A percentile compares a stretch with the other conserved stretches of the same genome.
These are phyloP conservation scores for Betula pendula DNA, from an alignment of 306 rosid species.

Conservation along the genomic window DNA sequence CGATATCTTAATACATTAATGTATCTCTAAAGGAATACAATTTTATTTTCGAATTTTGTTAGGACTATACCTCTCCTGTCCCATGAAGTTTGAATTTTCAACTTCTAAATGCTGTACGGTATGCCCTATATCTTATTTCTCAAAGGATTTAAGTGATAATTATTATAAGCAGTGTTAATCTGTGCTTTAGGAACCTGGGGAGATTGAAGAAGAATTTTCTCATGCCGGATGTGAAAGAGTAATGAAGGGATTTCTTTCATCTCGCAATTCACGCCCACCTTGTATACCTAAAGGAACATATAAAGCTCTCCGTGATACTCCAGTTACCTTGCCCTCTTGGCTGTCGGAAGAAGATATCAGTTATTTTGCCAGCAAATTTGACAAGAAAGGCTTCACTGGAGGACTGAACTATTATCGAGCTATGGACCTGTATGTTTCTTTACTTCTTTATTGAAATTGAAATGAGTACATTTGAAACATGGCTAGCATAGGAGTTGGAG, in stretches of 20 bases:
- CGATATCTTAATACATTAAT: not conserved
- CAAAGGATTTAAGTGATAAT: slow-evolving; percentile 1
- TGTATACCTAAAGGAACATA: slow-evolving; percentile 55
- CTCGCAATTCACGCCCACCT: slow-evolving; percentile 48
- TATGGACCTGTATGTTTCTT: slow-evolving; percentile 49
- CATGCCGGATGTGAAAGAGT: slow-evolving; percentile 40
- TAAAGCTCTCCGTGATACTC: slow-evolving; percentile 29
- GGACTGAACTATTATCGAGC: slow-evolving; percentile 82
- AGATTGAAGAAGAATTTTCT: slow-evolving; percentile 61
- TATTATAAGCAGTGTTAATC: slow-evolving; percentile 15
- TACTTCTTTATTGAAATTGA: not conserved
- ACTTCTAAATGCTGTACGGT: slow-evolving; percentile 4
- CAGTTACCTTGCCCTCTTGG: slow-evolving; percentile 62
- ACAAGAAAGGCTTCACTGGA: slow-evolving; percentile 68
- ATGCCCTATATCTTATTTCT: not conserved
- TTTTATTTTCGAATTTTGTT: slow-evolving; percentile 6
- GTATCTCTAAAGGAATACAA: not conserved
- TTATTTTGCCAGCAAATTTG: slow-evolving; percentile 54
- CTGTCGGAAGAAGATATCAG: slow-evolving; percentile 67
- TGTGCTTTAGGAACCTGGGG: slow-evolving; percentile 62
- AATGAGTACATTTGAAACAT: slow-evolving; percentile 7
- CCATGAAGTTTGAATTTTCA: slow-evolving; percentile 11
- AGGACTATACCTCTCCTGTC: slow-evolving; percentile 10
- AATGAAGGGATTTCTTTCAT: slow-evolving; percentile 44
- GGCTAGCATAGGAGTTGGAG: not conserved